Base-by-base conservation (phyloP, 108 stramenopile genomes). In the Skeletonema marinoi region DNA sequence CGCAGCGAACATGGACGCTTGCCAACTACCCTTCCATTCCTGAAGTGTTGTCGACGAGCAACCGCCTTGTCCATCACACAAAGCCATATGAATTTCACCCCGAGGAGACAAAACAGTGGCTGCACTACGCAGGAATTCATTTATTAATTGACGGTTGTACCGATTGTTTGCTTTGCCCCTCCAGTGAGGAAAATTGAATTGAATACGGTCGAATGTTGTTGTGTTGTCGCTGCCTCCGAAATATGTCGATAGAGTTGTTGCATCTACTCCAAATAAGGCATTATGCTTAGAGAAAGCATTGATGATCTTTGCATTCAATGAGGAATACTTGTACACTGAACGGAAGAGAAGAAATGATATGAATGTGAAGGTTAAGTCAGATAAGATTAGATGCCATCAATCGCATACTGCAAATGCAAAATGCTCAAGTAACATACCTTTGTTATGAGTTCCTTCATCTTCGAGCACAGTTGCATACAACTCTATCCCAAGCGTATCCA, bases 131-230 rank as follows among this genome's bases (percentile, higher is more conserved):
- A 94, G 70, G 60, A 94, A 94, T 9, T 79, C 78, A 60, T 70
- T 69, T 35, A 94, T 38, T 4, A 94, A 60, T 69, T 86, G 42
- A 17, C 93, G 86, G 69, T 94, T 94, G 70, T 85, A 71, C 60
- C 88, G 70, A 59, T 87, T 74, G 59, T 94, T 94, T 6, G 90
- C 75, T 82, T 94, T 94, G 36, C 93, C 93, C 48, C 78, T 73
- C 93, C 93, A 94, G 78, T 94, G 93, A 17, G 93, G 93, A 84
- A 94, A 94, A 65, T 94, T 94, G 71, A 94, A 94, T 64, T 88
- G 85, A 50, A 94, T 92, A 17, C 84, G 65, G 70, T 92, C 88
- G 81, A 94, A 92, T 32, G 32, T 68, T 31, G 83, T 60, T 60
- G 29, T 1, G 54, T 61, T 70, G 32, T 60, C 59, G 19, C n/a